phyloP scores from a whole-genome alignment of 2,329 filamentous ascomycete genomes.

The Berkeleyomyces basicola region DNA sequence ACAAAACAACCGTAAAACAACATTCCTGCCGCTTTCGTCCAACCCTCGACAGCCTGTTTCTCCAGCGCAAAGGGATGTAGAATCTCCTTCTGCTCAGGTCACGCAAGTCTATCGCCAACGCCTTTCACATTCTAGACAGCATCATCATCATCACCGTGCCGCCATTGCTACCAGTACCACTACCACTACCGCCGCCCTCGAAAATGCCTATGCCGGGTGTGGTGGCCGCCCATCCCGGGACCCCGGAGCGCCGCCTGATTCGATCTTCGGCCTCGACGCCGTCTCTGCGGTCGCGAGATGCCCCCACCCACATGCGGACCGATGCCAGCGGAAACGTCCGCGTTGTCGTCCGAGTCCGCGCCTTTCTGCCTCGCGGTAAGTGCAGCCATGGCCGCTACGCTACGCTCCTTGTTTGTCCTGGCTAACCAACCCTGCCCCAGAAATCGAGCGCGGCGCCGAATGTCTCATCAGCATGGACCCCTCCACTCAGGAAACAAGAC shows the following conservation, averaged over 20 bases:
- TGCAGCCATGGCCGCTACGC: slow-evolving; percentile 12
- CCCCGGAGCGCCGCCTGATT: slow-evolving; percentile 23
- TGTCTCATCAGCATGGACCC: slow-evolving; percentile 91
- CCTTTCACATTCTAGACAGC: slow-evolving; percentile 21
- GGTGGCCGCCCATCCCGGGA: slow-evolving; percentile 28
- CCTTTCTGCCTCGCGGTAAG: slow-evolving; percentile 62
- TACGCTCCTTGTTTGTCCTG: neutral
- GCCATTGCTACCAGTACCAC: slow-evolving; percentile 20
- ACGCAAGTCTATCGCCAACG: slow-evolving; percentile 6
- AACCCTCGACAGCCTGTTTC: slow-evolving; percentile 2
- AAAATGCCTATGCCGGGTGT: slow-evolving; percentile 24
- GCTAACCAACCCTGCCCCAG: slow-evolving; percentile 28
- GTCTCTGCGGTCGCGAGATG: slow-evolving; percentile 57
- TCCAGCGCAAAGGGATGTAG: slow-evolving; percentile 20
- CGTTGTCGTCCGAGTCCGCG: slow-evolving; percentile 67
- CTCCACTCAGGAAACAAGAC: slow-evolving; percentile 64
- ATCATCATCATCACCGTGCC: slow-evolving; percentile 16
- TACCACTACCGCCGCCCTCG: slow-evolving; percentile 19
- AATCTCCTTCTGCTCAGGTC: slow-evolving; percentile 25
- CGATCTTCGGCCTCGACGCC: slow-evolving; percentile 62
- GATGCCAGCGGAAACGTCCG: slow-evolving; percentile 59
- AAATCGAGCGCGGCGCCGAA: slow-evolving; percentile 61
- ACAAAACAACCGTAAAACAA: neutral
- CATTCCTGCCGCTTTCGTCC: neutral
- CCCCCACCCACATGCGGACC: slow-evolving; percentile 39